Conservation (phyloP, 2,329 filamentous ascomycete genomes). For the Coleophoma eucalyptorum region DNA sequence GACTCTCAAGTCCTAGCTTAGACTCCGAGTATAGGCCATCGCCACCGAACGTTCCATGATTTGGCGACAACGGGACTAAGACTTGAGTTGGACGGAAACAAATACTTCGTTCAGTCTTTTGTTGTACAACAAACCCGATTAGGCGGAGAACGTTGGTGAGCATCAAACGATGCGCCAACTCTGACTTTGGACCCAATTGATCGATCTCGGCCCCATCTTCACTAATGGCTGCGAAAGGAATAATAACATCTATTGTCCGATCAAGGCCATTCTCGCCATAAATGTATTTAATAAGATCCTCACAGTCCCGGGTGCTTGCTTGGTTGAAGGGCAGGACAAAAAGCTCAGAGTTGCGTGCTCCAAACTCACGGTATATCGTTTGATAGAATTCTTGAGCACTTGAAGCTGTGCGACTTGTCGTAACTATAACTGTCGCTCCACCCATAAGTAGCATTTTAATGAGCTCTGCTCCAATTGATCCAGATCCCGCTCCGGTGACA, state of each 20-base stretch:
- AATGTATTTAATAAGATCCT: conserved; percentile 88
- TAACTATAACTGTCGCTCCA: conserved; percentile 91
- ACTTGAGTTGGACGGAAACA: conserved; percentile 93
- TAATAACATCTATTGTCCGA: conserved; percentile 85
- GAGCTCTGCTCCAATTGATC: conserved; percentile 93
- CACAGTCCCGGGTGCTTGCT: conserved; percentile 92
- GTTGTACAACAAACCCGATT: conserved; percentile 21
- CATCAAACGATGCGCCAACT: conserved; percentile 97
- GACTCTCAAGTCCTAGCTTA: conserved; percentile 89
- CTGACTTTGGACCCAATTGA: conserved; percentile 88
- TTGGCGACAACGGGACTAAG: conserved; percentile 91
- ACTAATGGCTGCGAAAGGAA: conserved; percentile 93
- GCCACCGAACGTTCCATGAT: conserved; percentile 95
- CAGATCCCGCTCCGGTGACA: conserved; percentile 94
- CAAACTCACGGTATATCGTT: conserved; percentile 89
- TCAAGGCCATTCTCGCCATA: conserved; percentile 93
- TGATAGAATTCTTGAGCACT: conserved; percentile 98
- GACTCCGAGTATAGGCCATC: conserved; percentile 97
- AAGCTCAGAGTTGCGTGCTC: conserved; percentile 86
- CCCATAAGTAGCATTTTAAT: conserved; percentile 90
- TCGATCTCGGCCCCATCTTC: conserved; percentile 96
- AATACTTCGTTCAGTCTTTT: conserved; percentile 80
- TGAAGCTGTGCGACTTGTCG: conserved; percentile 88
- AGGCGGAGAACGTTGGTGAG: conserved; percentile 63
- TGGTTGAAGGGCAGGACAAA: conserved; percentile 98